Evolutionary conservation across 1,139 yeast genomes (phyloP), one percentile per base, ranked within the genome.

Genomic region (Hansenula lynferdii): DNA sequence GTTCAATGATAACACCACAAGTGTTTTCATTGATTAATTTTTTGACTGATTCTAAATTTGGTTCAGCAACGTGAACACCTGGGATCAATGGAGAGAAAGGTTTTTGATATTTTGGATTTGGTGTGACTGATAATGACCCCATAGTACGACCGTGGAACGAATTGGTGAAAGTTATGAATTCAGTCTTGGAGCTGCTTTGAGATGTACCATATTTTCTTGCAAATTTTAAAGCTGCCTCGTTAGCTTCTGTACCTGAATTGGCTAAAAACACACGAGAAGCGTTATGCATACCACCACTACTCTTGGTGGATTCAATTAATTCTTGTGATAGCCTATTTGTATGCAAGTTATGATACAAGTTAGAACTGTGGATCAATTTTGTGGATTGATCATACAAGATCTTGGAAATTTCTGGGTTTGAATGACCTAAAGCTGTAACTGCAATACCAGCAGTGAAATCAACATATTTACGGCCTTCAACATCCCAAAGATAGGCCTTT

Each of bases 371-470:
- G 42, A 89, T 70, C 48, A 92, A 67, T 11, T 82, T 79, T 28
- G 64, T 61, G 1, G 92, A 77, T 62, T 92, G 98, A 34, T 83
- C 82, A 41, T 66, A 61, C 43, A 89, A 60, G 44, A 92, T 76
- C 42, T 81, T 67, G 6, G 95, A 73, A 29, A 92, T 72, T 45
- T 78, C 81, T 6, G 80, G 78, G 54, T 92, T 75, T 24, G 89
- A 69, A 60, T 92, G 98, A 4, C 98, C 98, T 47, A 92, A 68
- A 1, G 85, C 81, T n/a, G 96, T 90, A 14, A 92, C 98, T 1
- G 98, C 97, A 50, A 92, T 89, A 37, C 98, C 98, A 2, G 97
- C 89, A 3, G 90, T 81, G 62, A 92, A 90, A 59, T 92, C 98
- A 39, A 92, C 72, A 58, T 84, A 92, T 56, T 83, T 73, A 37